phyloP scores from a whole-genome alignment of 441 rosid species.

The Adansonia grandidieri region DNA sequence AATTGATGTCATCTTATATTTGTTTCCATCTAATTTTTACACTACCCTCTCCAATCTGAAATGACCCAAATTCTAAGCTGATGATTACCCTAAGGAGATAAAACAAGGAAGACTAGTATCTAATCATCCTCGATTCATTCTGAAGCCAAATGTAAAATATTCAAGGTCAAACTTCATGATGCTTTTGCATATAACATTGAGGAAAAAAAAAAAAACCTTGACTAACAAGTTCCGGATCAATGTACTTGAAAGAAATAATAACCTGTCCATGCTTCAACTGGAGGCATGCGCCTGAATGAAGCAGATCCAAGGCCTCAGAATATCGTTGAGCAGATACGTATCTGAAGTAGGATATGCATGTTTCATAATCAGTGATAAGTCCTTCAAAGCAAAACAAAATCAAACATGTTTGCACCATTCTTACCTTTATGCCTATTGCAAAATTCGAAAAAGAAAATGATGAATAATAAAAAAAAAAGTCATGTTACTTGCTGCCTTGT shows the following conservation, averaged over 20 bases:
- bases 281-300: conserved; percentile 83
- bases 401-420: not conserved
- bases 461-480: not conserved
- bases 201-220: not conserved
- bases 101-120: not conserved
- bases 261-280: conserved; percentile 83
- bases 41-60: not conserved
- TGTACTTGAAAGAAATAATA: conserved; percentile 39
- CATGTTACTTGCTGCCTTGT: not conserved
- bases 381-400: not conserved
- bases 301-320: conserved; percentile 81
- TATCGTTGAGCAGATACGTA: conserved; percentile 74
- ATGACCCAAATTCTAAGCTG: not conserved
- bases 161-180: conserved; percentile 3
- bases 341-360: conserved; percentile 43
- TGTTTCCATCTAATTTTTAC: not conserved
- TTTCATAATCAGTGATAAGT: conserved; percentile 1
- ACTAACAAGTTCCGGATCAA: not conserved
- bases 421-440: not conserved
- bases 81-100: not conserved
- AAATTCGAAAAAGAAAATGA: not conserved
- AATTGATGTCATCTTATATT: not conserved
- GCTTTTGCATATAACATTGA: conserved; percentile 1
- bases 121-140: not conserved
- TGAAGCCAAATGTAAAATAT: conserved; percentile 9